Evolutionary conservation across 495 filamentous ascomycete genomes (phyloP).

Genomic region (Tuber umbilicatum): DNA sequence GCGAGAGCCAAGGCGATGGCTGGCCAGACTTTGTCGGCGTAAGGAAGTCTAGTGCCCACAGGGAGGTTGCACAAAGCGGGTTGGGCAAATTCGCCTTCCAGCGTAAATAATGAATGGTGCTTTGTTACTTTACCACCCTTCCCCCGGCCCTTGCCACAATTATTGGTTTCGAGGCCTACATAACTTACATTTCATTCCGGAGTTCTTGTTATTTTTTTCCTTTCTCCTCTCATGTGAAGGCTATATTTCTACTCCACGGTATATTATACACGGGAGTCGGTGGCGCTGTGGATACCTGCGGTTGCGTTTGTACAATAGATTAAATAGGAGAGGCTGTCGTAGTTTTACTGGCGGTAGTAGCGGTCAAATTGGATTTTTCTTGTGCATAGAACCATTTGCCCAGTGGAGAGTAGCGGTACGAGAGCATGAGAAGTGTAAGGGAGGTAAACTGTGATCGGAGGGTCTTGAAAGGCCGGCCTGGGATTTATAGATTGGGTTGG

Average conservation of each 20-base stretch:
- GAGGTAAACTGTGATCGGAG: background rate
- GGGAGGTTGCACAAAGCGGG: background rate
- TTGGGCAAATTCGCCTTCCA: background rate
- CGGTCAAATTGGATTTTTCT: background rate
- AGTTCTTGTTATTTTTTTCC: background rate
- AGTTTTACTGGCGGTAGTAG: background rate
- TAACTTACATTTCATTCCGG: background rate
- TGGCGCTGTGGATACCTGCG: background rate
- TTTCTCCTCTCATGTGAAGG: background rate
- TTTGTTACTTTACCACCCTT: background rate
- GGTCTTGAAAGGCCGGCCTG: background rate
- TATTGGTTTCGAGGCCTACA: background rate
- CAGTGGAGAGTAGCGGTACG: background rate
- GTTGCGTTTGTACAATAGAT: background rate
- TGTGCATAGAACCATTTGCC: background rate
- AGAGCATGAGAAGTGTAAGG: background rate
- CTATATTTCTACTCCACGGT: background rate
- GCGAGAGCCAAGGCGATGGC: background rate
- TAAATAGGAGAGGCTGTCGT: background rate
- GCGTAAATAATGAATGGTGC: background rate
- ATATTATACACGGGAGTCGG: background rate
- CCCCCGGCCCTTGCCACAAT: background rate
- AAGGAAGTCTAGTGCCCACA: background rate
- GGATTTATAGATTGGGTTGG: background rate
- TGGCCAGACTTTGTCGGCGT: slow-evolving; percentile 2